These are phyloP conservation scores for Trapa incisa DNA, from an alignment of 345 rosid species.

Conservation along the genomic window DNA sequence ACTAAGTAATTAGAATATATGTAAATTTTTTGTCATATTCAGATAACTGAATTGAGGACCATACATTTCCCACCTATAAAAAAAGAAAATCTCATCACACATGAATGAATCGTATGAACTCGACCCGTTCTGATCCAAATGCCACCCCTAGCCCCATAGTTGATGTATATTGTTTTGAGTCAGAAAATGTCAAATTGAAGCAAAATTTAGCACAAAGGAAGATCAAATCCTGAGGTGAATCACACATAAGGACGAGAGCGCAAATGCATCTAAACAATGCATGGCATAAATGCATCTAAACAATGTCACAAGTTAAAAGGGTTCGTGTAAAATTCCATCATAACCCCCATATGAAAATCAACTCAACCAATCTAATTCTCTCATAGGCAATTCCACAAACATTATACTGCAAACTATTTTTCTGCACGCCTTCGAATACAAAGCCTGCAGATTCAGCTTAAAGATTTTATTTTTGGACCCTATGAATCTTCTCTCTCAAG, in stretches of 20 bases:
- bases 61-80: too few species aligned
- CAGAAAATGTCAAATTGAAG: too few species aligned
- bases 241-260: not conserved
- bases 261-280: not conserved
- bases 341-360: not conserved
- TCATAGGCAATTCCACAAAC: constrained; percentile 8
- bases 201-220: not conserved
- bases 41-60: too few species aligned
- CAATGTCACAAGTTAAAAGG: not conserved
- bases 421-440: not conserved
- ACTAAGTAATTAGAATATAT: too few species aligned
- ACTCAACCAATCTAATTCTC: constrained; percentile 6
- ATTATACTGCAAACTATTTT: not conserved
- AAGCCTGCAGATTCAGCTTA: not conserved
- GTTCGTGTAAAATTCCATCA: not conserved
- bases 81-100: too few species aligned
- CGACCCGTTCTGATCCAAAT: too few species aligned
- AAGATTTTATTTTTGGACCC: not conserved
- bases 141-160: too few species aligned
- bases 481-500: not conserved
- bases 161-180: too few species aligned
- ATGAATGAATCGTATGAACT: too few species aligned
- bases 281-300: not conserved
- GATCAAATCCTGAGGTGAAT: not conserved
- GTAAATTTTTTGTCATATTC: too few species aligned